Conservation (phyloP, 1,284 basidiomycete species). For the Trametes sp. region DNA sequence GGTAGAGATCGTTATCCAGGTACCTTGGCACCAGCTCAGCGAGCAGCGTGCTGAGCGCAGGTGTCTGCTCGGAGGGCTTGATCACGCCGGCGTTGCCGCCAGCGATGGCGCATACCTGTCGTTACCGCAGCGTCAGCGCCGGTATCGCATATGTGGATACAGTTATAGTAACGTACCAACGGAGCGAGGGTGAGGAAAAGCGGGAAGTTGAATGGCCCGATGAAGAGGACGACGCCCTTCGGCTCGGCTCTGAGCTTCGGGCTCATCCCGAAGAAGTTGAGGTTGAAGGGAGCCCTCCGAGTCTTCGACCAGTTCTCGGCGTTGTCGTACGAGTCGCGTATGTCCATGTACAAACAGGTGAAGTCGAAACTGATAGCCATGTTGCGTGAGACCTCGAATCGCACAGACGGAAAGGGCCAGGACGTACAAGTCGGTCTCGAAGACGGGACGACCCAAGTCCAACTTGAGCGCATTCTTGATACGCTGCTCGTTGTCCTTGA, state of each 20-base stretch:
- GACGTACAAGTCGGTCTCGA: slow-evolving; percentile 65
- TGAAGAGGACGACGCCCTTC: slow-evolving; percentile 76
- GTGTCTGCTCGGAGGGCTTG: slow-evolving; percentile 81
- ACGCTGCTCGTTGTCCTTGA: slow-evolving; percentile 67
- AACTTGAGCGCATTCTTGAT: slow-evolving; percentile 61
- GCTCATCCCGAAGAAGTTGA: slow-evolving; percentile 61
- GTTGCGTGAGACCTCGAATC: no score
- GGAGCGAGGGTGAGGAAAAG: slow-evolving; percentile 60
- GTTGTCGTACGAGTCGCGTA: slow-evolving; percentile 67
- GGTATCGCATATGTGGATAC: no score
- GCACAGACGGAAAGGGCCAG: no score
- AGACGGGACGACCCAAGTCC: slow-evolving; percentile 64
- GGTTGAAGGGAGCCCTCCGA: slow-evolving; percentile 56
- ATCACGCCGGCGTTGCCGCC: slow-evolving; percentile 77
- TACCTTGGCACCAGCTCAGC: slow-evolving; percentile 81
- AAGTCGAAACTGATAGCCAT: slow-evolving; percentile 57
- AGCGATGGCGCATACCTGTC: slow-evolving; percentile 63
- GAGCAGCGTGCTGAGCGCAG: slow-evolving; percentile 68
- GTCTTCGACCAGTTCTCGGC: slow-evolving; percentile 77
- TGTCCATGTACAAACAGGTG: slow-evolving; percentile 61
- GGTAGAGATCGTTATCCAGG: slow-evolving; percentile 72
- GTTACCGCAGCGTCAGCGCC: no score
- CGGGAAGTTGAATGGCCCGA: slow-evolving; percentile 61
- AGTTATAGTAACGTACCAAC: slow-evolving; percentile 50
- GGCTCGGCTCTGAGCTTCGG: slow-evolving; percentile 76